Percentiles rank a stretch among this genome's conserved stretches.
phyloP scores from a whole-genome alignment of 768 basidiomycete genomes.

The Phylloporus sp. region DNA sequence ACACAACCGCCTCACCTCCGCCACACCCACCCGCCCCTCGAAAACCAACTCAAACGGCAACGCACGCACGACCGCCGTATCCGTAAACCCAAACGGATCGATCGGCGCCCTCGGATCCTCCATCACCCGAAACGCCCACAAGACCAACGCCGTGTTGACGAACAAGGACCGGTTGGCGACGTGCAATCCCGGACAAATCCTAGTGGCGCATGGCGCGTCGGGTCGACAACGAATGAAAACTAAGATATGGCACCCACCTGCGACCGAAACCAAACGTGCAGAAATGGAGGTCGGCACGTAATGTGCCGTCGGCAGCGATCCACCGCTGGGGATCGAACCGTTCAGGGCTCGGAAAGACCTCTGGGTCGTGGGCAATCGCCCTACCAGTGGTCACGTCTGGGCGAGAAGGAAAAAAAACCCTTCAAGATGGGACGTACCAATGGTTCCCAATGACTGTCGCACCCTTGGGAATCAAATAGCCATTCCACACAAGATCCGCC shows the following conservation, averaged over 20 bases:
- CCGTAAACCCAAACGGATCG: not conserved
- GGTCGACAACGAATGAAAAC: not conserved
- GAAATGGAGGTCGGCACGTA: not conserved
- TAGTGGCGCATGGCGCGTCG: too few species aligned
- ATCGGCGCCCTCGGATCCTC: not conserved
- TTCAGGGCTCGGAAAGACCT: conserved; percentile 9
- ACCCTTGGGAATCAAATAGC: conserved; percentile 35
- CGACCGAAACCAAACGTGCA: not conserved
- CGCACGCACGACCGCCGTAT: not conserved
- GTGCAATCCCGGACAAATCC: not conserved
- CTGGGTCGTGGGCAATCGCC: conserved; percentile 11
- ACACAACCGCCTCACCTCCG: too few species aligned
- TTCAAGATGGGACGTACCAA: conserved; percentile 3
- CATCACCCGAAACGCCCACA: not conserved
- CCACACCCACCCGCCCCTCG: too few species aligned
- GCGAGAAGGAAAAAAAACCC: not conserved
- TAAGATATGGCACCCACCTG: too few species aligned
- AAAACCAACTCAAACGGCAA: not conserved
- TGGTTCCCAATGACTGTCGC: conserved; percentile 12
- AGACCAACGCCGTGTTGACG: not conserved
- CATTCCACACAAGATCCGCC: conserved; percentile 42
- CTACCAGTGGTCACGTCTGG: too few species aligned
- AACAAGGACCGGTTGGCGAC: not conserved
- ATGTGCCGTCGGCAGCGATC: not conserved
- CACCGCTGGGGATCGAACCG: conserved; percentile 5